Conservation (phyloP, 1,284 basidiomycete genomes). For the Golubevia sp. region DNA sequence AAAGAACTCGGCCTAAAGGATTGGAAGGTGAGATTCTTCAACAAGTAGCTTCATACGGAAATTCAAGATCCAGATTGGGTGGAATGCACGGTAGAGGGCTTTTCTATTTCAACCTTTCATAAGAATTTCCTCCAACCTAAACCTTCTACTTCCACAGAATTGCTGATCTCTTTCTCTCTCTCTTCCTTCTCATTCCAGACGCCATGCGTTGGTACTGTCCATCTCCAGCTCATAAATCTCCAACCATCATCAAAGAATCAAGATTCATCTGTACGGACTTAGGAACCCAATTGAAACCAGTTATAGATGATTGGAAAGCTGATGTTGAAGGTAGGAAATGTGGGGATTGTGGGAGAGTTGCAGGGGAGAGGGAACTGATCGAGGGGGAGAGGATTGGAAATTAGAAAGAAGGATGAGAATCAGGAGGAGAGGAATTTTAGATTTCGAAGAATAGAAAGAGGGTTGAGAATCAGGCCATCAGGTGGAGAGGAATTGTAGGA, state of each 20-base stretch:
- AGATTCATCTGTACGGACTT: conserved; percentile 87
- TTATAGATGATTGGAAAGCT: conserved; percentile 67
- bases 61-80: too few species aligned
- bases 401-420: too few species aligned
- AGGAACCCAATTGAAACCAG: conserved; percentile 88
- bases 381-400: too few species aligned
- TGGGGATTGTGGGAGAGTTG: not conserved
- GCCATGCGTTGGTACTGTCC: conserved; percentile 93
- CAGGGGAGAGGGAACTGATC: too few species aligned
- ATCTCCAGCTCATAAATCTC: conserved; percentile 69
- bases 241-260: conserved; percentile 84
- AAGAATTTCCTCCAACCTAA: too few species aligned
- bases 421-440: too few species aligned
- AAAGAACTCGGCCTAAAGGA: conserved; percentile 76
- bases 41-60: conserved; percentile 7
- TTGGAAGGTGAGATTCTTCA: conserved; percentile 5
- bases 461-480: too few species aligned
- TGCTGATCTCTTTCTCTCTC: not conserved
- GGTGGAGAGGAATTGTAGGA: too few species aligned
- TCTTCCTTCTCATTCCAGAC: conserved; percentile 66
- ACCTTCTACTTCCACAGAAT: too few species aligned
- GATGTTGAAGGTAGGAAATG: conserved; percentile 37
- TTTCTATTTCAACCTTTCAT: too few species aligned
- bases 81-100: too few species aligned
- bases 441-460: too few species aligned